Evolutionary conservation across 805 yeast genomes (phyloP).

Genomic region (Kluyveromyces lactis): DNA sequence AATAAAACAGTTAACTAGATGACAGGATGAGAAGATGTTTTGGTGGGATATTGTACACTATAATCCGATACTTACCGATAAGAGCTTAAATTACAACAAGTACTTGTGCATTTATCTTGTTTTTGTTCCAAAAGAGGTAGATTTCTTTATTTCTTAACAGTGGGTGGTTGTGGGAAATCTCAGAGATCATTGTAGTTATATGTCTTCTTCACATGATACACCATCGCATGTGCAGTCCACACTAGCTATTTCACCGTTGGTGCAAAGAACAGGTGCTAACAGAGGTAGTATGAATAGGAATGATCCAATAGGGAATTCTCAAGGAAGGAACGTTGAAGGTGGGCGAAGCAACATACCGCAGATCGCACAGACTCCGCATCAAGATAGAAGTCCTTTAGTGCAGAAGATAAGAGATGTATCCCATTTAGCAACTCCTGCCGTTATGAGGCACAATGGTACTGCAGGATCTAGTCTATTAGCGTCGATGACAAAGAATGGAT

Average conservation of each 20-base stretch:
- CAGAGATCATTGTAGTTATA: no score
- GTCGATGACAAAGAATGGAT: slow-evolving; percentile 19
- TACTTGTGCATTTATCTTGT: no score
- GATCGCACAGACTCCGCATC: slow-evolving; percentile 10
- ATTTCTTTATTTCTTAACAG: no score
- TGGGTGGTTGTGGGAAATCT: no score
- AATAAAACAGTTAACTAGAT: no score
- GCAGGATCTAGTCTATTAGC: slow-evolving; percentile 15
- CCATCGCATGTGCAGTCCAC: slow-evolving; percentile 66
- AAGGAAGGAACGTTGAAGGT: no score
- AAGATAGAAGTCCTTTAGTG: slow-evolving; percentile 10
- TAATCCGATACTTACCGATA: no score
- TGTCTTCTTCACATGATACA: slow-evolving; percentile 20
- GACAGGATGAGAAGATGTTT: no score
- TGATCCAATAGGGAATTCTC: no score
- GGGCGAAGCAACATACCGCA: not conserved
- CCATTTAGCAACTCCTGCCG: slow-evolving; percentile 32
- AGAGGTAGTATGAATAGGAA: not conserved
- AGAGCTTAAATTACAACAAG: no score
- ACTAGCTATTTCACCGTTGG: slow-evolving; percentile 57
- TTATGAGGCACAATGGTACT: slow-evolving; percentile 9
- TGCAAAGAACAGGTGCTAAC: slow-evolving; percentile 8
- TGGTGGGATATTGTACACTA: no score
- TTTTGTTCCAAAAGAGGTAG: no score
- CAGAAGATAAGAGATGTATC: slow-evolving; percentile 14